These are phyloP conservation scores for Ophiostoma piceae DNA, from an alignment of 2,329 filamentous ascomycete species.

Conservation along the genomic window DNA sequence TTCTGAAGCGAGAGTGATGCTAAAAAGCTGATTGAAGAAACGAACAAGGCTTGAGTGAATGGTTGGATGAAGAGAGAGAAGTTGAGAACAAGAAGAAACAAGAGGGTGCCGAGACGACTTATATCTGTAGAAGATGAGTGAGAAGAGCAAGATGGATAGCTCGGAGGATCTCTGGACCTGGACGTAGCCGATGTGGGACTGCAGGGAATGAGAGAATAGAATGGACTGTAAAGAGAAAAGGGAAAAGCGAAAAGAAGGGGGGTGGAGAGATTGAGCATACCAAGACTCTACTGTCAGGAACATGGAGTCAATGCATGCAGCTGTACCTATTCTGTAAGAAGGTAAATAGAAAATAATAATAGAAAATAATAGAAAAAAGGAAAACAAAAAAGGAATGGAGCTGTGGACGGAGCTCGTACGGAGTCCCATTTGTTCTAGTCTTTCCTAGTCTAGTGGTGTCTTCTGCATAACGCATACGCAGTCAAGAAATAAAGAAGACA, in stretches of 20 bases:
- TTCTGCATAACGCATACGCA: constrained; percentile 2
- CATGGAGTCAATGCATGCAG: background rate
- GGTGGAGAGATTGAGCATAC: constrained; percentile 11
- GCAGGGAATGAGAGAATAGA: background rate
- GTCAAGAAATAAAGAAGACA: background rate
- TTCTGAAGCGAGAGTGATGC: constrained; percentile 14
- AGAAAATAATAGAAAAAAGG: background rate
- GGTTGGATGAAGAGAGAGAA: constrained; percentile 8
- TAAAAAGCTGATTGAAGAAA: background rate
- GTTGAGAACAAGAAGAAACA: background rate
- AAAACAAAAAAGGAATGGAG: background rate
- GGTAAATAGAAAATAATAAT: background rate
- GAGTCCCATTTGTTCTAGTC: background rate
- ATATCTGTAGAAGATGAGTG: background rate
- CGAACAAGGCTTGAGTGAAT: background rate
- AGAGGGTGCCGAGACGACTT: constrained; percentile 13
- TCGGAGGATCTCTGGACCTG: constrained; percentile 6
- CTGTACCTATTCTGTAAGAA: background rate
- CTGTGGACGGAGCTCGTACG: constrained; percentile 8
- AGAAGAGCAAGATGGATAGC: background rate
- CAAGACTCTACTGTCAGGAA: background rate
- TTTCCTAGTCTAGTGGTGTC: background rate
- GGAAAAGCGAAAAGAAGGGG: background rate
- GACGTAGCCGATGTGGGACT: constrained; percentile 11
- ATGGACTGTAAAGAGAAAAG: background rate